Base-by-base conservation (phyloP, 2,329 filamentous ascomycete species). In the Paraconiothyrium brasiliense region DNA sequence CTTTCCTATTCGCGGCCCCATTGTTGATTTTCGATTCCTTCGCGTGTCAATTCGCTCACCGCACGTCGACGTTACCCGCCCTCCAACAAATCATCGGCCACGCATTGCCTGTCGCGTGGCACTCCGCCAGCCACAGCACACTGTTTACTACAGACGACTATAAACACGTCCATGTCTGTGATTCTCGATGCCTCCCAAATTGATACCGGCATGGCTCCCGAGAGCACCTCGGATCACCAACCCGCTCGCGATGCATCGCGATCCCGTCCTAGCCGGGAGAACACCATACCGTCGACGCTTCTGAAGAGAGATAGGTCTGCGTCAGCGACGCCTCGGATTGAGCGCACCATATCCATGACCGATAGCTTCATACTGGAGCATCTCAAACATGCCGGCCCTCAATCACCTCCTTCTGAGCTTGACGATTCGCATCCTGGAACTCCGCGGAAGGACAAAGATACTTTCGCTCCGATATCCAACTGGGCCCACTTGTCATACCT, bases 401-500 rank as follows among this genome's bases (percentile, higher is more conserved):
- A 57, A 27, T 54, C 44, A 55, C 65, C 63, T 59, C 57, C 43
- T 1, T 48, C 65, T 7, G 66, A 62, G 44, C 57, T 60, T 43
- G 56, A 63, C 46, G 63, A 68, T 20, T 57, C 46, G 2, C 59
- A 60, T 43, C 54, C 61, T 16, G 59, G 27, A 30, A 54, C 61
- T 43, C 65, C 62, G 5, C 54, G 54, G 10, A 68, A 63, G 24
- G 66, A 68, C 37, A 70, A 72, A 35, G 69, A 71, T 27, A 61
- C 60, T 13, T 66, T 74, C 20, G 66, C 67, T 4, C 71, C 73
- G 8, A 71, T 78, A 49, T 70, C 75, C n/a, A 77, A 77, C 37
- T 76, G 71, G 75, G 75, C 76, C 24, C 75, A 78, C 61, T 63
- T 78, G 16, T 73, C 71, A 32, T 74, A 75, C 56, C 68, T 78